Evolutionary conservation across 352 stramenopile species (phyloP).

Genomic region (Detonula confervacea): DNA sequence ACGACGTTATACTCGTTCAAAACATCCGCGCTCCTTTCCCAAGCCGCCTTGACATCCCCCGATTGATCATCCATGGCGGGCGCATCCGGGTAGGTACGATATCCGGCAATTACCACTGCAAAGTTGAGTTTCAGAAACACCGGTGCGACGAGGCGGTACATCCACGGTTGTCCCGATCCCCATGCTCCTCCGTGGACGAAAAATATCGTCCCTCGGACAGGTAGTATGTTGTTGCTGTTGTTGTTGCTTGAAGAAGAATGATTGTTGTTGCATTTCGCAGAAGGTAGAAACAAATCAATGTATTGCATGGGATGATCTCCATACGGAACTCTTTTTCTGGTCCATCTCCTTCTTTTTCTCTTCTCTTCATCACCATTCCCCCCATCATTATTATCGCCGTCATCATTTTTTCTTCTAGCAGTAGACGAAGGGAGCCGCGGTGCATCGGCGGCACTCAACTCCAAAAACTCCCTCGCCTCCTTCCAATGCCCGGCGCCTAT

Average conservation of each 20-base stretch:
- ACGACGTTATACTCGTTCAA: constrained; percentile 42
- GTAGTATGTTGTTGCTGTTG: background rate
- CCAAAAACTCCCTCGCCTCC: constrained; percentile 55
- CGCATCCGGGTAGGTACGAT: constrained; percentile 46
- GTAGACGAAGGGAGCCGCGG: background rate
- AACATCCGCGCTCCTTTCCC: constrained; percentile 5
- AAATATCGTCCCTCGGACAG: constrained; percentile 56
- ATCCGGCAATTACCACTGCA: constrained; percentile 74
- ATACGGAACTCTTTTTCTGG: constrained; percentile 55
- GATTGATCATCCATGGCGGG: constrained; percentile 23
- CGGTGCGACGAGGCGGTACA: constrained; percentile 68
- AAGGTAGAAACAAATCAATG: constrained; percentile 70
- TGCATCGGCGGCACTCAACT: constrained; percentile 31
- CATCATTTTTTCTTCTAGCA: background rate
- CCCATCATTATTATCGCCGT: background rate
- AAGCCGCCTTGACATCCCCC: background rate
- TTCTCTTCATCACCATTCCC: background rate
- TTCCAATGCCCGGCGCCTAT: constrained; percentile 41
- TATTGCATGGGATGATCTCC: constrained; percentile 67
- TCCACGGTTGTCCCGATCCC: constrained; percentile 72
- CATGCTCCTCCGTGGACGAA: constrained; percentile 83
- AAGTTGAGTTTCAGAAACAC: constrained; percentile 66
- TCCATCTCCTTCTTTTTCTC: constrained; percentile 22
- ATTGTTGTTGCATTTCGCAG: background rate
- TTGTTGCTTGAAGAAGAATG: background rate